A percentile compares a stretch with the other conserved stretches of the same genome.
Evolutionary conservation across 169 alveolate species (phyloP).

Genomic region (Cryptosporidium sp.): DNA sequence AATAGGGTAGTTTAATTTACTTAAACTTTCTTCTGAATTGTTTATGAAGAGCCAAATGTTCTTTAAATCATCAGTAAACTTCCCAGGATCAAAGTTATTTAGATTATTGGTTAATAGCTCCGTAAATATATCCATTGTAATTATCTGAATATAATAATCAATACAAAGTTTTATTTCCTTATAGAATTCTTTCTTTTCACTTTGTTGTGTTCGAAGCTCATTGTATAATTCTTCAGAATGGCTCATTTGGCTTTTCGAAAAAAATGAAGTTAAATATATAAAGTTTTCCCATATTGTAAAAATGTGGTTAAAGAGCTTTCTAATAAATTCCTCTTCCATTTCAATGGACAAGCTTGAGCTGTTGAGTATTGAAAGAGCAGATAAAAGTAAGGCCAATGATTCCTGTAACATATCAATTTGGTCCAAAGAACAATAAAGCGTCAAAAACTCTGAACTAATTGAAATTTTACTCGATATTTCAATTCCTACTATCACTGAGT

Average conservation of each 20-base stretch:
- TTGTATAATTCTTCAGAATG: neutral
- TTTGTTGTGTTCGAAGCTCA: neutral
- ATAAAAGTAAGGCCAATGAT: neutral
- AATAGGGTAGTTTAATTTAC: neutral
- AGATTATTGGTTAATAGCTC: neutral
- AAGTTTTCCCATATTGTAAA: constrained; percentile 17
- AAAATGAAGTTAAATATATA: neutral
- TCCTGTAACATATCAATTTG: constrained; percentile 15
- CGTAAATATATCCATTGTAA: constrained; percentile 22
- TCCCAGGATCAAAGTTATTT: neutral
- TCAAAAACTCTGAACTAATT: neutral
- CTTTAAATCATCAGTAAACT: constrained; percentile 5
- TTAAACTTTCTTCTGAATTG: neutral
- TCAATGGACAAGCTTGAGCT: neutral
- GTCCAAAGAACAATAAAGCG: neutral
- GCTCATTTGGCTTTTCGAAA: neutral
- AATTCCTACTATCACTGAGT: neutral
- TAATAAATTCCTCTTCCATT: neutral
- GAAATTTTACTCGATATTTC: neutral
- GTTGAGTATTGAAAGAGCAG: neutral
- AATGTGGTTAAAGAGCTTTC: neutral
- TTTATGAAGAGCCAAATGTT: constrained; percentile 6
- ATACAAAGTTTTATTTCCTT: neutral
- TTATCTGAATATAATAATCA: constrained; percentile 3
- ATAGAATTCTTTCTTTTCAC: neutral